Evolutionary conservation across 768 basidiomycete genomes (phyloP).

Genomic region (Tylopilus sp.): DNA sequence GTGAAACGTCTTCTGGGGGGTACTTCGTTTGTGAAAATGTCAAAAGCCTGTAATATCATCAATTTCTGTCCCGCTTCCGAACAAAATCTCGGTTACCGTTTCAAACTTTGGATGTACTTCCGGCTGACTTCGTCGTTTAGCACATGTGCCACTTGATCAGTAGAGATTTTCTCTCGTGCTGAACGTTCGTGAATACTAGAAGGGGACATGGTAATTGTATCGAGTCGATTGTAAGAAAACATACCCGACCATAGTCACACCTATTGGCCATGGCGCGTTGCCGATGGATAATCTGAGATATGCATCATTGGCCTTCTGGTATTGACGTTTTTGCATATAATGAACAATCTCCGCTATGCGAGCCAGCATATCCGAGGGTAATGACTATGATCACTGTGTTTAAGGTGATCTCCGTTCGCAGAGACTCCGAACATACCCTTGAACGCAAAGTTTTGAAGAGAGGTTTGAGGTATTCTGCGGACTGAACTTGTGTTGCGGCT

Average conservation of each 20-base stretch:
- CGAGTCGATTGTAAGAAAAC: slow-evolving; percentile 22
- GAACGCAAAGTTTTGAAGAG: slow-evolving; percentile 88
- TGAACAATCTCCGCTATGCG: slow-evolving; percentile 93
- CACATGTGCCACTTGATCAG: slow-evolving; percentile 96
- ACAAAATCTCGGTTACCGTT: slow-evolving; percentile 56
- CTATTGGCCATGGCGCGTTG: slow-evolving; percentile 99
- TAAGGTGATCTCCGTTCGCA: not conserved
- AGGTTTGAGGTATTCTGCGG: slow-evolving; percentile 95
- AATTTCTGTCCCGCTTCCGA: not conserved
- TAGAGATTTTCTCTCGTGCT: slow-evolving; percentile 96
- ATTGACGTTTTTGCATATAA: slow-evolving; percentile 93
- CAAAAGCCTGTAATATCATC: slow-evolving; percentile 57
- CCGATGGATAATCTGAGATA: slow-evolving; percentile 97
- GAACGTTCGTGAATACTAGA: slow-evolving; percentile 93
- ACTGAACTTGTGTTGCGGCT: slow-evolving; percentile 92
- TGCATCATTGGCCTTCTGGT: slow-evolving; percentile 94
- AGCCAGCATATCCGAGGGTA: slow-evolving; percentile 80
- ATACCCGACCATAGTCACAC: slow-evolving; percentile 98
- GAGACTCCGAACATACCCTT: slow-evolving; percentile 57
- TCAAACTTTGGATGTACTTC: slow-evolving; percentile 97
- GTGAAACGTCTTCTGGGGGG: slow-evolving; percentile 88
- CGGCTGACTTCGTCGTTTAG: slow-evolving; percentile 98
- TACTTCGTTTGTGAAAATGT: slow-evolving; percentile 97
- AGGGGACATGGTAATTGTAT: not conserved
- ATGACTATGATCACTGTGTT: slow-evolving; percentile 44